Base-by-base conservation (phyloP, 768 basidiomycete genomes). In the Pluteus cervinus region DNA sequence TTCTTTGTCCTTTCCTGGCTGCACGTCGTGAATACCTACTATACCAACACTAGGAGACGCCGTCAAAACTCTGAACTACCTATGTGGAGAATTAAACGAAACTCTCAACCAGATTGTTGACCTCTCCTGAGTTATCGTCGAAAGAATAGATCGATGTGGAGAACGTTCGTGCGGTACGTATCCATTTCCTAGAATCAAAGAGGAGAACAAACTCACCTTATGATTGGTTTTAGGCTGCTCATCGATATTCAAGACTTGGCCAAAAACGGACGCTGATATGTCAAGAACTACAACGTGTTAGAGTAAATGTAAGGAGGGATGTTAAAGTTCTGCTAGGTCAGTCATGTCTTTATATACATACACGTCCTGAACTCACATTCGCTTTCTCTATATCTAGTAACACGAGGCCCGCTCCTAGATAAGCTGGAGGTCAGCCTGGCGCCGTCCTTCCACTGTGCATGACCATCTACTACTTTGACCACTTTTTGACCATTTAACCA, bases 41-140 rank as follows among this genome's bases (percentile, higher is more conserved):
- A 71, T 85, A 12, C 87, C 87, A 7, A 84, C 81, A 0, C 63
- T 90, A 3, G 82, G 84, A 3, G 81, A 88, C 49, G 73, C 79
- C 2, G 68, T 88, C 16, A 75, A 81, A 35, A 76, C 81, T 0
- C 61, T 89, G 29, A 71, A 75, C 24, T 66, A 72, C 29, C 67
- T 89, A 3, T 73, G 75, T 37, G 66, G 63, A 6, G 79, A 83
- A 44, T 72, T 93, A 3, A 53, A 70, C 0, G 67, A 67, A 21
- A 75, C 68, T 1, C 54, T 88, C 41, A 76, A 79, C 42, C 79
- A 85, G 43, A 81, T 87, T 21, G 60, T 68, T 3, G 78, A 79
- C 47, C 61, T 91, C 10, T 69, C 75, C 77, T 0, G 86, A 90
- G 56, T 60, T 93, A 18, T 70, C 74, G 3, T 73, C 81, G n/a